These are phyloP conservation scores for Podospora bellae-mahoneyi DNA, from an alignment of 495 filamentous ascomycete genomes.

Conservation along the genomic window DNA sequence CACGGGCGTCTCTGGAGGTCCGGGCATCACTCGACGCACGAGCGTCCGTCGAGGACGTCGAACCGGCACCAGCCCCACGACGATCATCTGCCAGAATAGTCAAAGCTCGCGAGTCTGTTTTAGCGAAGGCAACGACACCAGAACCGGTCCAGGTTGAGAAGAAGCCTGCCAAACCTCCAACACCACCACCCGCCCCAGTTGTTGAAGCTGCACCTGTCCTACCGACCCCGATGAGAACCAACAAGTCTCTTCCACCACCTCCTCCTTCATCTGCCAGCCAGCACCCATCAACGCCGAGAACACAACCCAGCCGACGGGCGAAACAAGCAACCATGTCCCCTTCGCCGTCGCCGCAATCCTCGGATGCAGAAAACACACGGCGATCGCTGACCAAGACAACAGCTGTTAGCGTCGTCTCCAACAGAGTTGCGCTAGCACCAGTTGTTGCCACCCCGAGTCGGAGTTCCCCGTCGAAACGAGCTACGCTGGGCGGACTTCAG, in stretches of 20 bases:
- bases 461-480: slow-evolving; percentile 62
- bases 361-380: slow-evolving; percentile 76
- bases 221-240: slow-evolving; percentile 19
- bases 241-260: slow-evolving; percentile 33
- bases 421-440: slow-evolving; percentile 44
- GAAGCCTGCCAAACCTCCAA: slow-evolving; percentile 18
- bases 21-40: slow-evolving; percentile 7
- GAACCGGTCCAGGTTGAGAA: slow-evolving; percentile 8
- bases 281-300: slow-evolving; percentile 31
- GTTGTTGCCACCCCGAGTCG: slow-evolving; percentile 55
- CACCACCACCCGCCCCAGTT: slow-evolving; percentile 6
- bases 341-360: slow-evolving; percentile 67
- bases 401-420: slow-evolving; percentile 35
- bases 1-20: slow-evolving; percentile 19
- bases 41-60: slow-evolving; percentile 9
- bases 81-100: not conserved
- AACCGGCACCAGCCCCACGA: slow-evolving; percentile 4
- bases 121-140: slow-evolving; percentile 14
- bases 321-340: slow-evolving; percentile 46
- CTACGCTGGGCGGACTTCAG: slow-evolving; percentile 54
- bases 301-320: slow-evolving; percentile 34
- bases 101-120: slow-evolving; percentile 14
- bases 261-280: slow-evolving; percentile 27
- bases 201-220: slow-evolving; percentile 17
- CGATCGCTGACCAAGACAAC: slow-evolving; percentile 54